Evolutionary conservation across 2,329 filamentous ascomycete genomes (phyloP).

Genomic region (Cercospora janseana): DNA sequence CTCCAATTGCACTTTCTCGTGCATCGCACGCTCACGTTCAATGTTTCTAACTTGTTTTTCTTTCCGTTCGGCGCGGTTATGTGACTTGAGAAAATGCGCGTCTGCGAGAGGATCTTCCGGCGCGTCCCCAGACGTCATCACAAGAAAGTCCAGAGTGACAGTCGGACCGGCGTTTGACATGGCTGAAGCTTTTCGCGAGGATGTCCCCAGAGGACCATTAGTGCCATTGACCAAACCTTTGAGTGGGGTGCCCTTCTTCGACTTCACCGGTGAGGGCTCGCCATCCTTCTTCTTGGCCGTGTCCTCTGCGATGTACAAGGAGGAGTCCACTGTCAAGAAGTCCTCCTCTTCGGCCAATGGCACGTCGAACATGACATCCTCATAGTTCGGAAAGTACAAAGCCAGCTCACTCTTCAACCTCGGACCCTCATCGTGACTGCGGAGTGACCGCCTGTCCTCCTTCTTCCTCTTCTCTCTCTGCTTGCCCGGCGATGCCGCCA

Average conservation of each 20-base stretch:
- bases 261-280: slow-evolving; percentile 19
- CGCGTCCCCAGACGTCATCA: slow-evolving; percentile 36
- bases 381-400: slow-evolving; percentile 88
- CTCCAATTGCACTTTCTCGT: slow-evolving; percentile 65
- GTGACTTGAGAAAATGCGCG: slow-evolving; percentile 56
- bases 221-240: slow-evolving; percentile 21
- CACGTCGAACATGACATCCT: slow-evolving; percentile 86
- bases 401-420: slow-evolving; percentile 89
- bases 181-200: slow-evolving; percentile 15
- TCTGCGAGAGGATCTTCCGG: slow-evolving; percentile 57
- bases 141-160: slow-evolving; percentile 27
- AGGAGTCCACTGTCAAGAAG: slow-evolving; percentile 44
- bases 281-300: slow-evolving; percentile 18
- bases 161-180: slow-evolving; percentile 27
- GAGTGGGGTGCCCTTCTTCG: slow-evolving; percentile 10
- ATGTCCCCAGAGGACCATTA: slow-evolving; percentile 19
- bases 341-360: slow-evolving; percentile 68
- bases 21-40: slow-evolving; percentile 64
- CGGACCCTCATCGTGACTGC: slow-evolving; percentile 78
- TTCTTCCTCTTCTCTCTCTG: slow-evolving; percentile 29
- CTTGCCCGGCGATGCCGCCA: slow-evolving; percentile 27
- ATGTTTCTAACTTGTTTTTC: slow-evolving; percentile 69
- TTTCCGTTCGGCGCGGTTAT: slow-evolving; percentile 61
- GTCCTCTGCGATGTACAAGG: slow-evolving; percentile 36
- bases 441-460: slow-evolving; percentile 70